These are phyloP conservation scores for Solidago caesia DNA, from an alignment of 129 eudicot species.

Conservation along the genomic window DNA sequence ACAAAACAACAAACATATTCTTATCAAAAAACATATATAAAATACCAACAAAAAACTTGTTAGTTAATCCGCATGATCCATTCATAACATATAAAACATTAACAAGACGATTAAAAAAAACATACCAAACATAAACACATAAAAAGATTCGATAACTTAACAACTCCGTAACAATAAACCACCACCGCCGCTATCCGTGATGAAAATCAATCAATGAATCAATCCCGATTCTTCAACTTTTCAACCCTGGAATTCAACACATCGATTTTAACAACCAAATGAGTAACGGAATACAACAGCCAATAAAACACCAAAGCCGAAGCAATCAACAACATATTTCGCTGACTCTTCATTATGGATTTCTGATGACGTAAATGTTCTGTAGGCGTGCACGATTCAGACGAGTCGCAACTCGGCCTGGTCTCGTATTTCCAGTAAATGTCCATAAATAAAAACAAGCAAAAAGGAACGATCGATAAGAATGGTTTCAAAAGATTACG, in stretches of 20 bases:
- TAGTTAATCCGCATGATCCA: slow-evolving; percentile 13
- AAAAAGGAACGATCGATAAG: slow-evolving; percentile 72
- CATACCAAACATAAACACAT: not conserved
- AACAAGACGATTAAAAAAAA: not conserved
- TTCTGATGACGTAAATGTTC: slow-evolving; percentile 82
- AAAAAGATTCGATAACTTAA: not conserved
- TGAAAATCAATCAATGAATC: slow-evolving; percentile 13
- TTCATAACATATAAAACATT: not conserved
- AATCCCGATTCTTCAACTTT: slow-evolving; percentile 49
- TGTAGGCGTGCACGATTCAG: slow-evolving; percentile 54
- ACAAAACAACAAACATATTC: not conserved
- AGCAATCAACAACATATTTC: slow-evolving; percentile 66
- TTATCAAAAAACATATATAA: not conserved
- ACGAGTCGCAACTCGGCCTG: slow-evolving; percentile 55
- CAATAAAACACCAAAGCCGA: slow-evolving; percentile 71
- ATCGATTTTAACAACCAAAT: slow-evolving; percentile 51
- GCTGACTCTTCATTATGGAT: slow-evolving; percentile 69
- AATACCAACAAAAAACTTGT: not conserved
- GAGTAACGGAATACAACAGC: slow-evolving; percentile 63
- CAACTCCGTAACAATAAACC: not conserved
- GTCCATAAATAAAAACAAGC: slow-evolving; percentile 65
- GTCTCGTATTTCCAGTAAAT: slow-evolving; percentile 88
- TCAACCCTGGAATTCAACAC: slow-evolving; percentile 57
- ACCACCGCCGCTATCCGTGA: not conserved
- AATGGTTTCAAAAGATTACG: slow-evolving; percentile 71